Percentiles rank a stretch among this genome's conserved stretches.
These are phyloP conservation scores for Penicillium hesseltinei DNA, from an alignment of 2,329 filamentous ascomycete genomes.

Conservation along the genomic window DNA sequence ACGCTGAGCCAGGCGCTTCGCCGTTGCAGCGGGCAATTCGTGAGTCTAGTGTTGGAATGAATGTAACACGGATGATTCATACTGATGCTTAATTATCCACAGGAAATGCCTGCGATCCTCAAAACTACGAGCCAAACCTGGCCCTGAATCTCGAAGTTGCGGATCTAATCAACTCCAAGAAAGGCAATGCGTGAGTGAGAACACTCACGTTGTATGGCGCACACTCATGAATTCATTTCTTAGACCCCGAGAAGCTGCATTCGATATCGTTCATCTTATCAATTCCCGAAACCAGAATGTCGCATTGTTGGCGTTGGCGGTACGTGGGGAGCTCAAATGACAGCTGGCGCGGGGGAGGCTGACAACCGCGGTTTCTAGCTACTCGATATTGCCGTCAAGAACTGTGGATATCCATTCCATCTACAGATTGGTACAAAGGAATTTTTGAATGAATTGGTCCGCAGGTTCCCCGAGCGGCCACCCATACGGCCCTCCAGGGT, in stretches of 20 bases:
- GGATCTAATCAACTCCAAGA: slow-evolving; percentile 96
- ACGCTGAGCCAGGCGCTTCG: slow-evolving; percentile 73
- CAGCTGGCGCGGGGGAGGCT: slow-evolving; percentile 13
- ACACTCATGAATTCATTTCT: slow-evolving; percentile 24
- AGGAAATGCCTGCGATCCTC: slow-evolving; percentile 91
- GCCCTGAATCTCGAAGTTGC: slow-evolving; percentile 94
- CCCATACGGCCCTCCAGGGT: slow-evolving; percentile 82
- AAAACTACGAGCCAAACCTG: slow-evolving; percentile 97
- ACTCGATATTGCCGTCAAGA: slow-evolving; percentile 98
- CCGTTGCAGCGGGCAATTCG: slow-evolving; percentile 92
- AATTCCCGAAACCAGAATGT: slow-evolving; percentile 98
- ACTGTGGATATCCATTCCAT: slow-evolving; percentile 98
- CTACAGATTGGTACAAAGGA: slow-evolving; percentile 98
- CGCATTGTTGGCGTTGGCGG: slow-evolving; percentile 77
- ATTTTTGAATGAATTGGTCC: slow-evolving; percentile 96
- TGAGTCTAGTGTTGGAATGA: slow-evolving; percentile 37
- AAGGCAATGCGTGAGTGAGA: slow-evolving; percentile 70
- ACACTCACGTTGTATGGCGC: slow-evolving; percentile 6
- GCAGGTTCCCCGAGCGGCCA: slow-evolving; percentile 90
- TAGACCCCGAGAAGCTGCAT: slow-evolving; percentile 84
- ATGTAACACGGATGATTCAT: not conserved
- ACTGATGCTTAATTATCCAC: slow-evolving; percentile 10
- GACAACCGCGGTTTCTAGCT: slow-evolving; percentile 51
- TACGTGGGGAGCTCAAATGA: slow-evolving; percentile 39
- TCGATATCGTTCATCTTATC: slow-evolving; percentile 88